phyloP scores from a whole-genome alignment of 2,329 filamentous ascomycete species.

The Zymoseptoria crescenta region DNA sequence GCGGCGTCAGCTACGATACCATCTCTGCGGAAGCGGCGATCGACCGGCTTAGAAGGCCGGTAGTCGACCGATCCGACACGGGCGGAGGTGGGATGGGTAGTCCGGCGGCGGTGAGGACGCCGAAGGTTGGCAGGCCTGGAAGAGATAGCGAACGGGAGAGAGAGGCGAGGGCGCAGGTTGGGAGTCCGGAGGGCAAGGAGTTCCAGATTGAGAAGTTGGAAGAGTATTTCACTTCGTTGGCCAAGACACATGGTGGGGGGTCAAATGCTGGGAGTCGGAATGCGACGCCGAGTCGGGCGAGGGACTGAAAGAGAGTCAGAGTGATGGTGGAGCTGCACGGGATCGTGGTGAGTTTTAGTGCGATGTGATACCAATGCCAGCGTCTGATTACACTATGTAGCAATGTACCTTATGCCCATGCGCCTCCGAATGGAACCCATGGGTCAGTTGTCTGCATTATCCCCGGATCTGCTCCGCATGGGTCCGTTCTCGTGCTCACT shows the following conservation, averaged over 20 bases:
- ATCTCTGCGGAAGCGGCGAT: conserved; percentile 27
- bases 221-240: conserved; percentile 52
- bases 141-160: neutral
- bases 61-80: neutral
- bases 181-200: conserved; percentile 37
- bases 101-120: neutral
- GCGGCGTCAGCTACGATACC: conserved; percentile 65
- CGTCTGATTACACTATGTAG: neutral
- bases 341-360: neutral
- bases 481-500: too few species aligned
- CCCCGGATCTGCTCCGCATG: too few species aligned
- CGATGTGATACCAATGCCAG: neutral
- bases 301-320: neutral
- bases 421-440: too few species aligned
- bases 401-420: neutral
- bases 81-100: neutral
- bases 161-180: conserved; percentile 31
- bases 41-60: conserved; percentile 23
- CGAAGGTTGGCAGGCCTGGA: neutral
- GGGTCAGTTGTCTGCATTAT: too few species aligned
- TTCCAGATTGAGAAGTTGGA: conserved; percentile 48
- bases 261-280: conserved; percentile 6
- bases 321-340: neutral
- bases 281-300: conserved; percentile 7
- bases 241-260: conserved; percentile 42